phyloP scores from a whole-genome alignment of 441 rosid genomes.

The Populus hybrid region DNA sequence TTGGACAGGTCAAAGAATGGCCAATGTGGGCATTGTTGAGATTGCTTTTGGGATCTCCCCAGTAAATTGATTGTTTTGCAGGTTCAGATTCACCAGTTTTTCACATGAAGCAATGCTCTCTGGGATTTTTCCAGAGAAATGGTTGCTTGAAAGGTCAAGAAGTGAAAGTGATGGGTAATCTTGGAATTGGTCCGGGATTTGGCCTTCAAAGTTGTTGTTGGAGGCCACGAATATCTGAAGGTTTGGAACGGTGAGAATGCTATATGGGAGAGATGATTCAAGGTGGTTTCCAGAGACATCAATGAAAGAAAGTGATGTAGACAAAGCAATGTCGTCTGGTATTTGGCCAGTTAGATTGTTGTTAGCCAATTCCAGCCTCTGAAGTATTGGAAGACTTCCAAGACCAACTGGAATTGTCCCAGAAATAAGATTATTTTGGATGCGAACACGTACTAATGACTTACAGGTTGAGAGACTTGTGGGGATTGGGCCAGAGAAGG shows the following conservation, averaged over 20 bases:
- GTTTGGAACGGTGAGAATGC: slow-evolving; percentile 59
- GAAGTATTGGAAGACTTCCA: slow-evolving; percentile 65
- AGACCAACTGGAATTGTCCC: slow-evolving; percentile 64
- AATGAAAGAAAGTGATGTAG: slow-evolving; percentile 75
- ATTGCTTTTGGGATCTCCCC: slow-evolving; percentile 68
- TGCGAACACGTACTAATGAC: slow-evolving; percentile 67
- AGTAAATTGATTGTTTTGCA: slow-evolving; percentile 52
- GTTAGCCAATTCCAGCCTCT: slow-evolving; percentile 77
- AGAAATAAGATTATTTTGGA: slow-evolving; percentile 66
- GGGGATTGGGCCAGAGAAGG: slow-evolving; percentile 75
- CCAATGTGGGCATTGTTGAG: slow-evolving; percentile 71
- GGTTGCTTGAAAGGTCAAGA: slow-evolving; percentile 84
- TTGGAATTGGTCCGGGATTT: slow-evolving; percentile 80
- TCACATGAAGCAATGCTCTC: slow-evolving; percentile 77
- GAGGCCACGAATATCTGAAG: slow-evolving; percentile 77
- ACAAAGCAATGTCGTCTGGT: slow-evolving; percentile 60
- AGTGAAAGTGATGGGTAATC: slow-evolving; percentile 78
- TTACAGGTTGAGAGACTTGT: slow-evolving; percentile 45
- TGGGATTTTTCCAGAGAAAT: slow-evolving; percentile 60
- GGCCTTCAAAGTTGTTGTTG: slow-evolving; percentile 62
- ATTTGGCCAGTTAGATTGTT: slow-evolving; percentile 76
- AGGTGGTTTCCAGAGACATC: slow-evolving; percentile 73
- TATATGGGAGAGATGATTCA: slow-evolving; percentile 60
- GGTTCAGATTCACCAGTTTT: slow-evolving; percentile 66
- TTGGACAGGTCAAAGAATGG: slow-evolving; percentile 75